Conservation (phyloP, 345 rosid species). For the Camelina laxa region DNA sequence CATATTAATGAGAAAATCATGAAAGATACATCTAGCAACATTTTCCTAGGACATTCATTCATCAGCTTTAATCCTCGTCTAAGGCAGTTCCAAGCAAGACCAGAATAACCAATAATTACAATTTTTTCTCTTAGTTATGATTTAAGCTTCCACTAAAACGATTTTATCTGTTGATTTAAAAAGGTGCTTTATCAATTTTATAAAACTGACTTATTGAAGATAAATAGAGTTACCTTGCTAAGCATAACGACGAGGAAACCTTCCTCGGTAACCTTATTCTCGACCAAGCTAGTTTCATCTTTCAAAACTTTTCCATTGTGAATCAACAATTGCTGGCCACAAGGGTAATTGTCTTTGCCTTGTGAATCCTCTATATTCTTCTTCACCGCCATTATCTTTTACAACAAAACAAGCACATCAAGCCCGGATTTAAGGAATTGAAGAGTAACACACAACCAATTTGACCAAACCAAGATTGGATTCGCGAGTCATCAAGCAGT, state of each 20-base stretch:
- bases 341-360: conserved; percentile 95
- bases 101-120: neutral
- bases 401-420: conserved; percentile 7
- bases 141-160: neutral
- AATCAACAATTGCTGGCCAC: conserved; percentile 91
- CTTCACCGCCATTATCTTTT: conserved; percentile 91
- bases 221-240: conserved; percentile 73
- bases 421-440: neutral
- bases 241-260: conserved; percentile 99
- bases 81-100: neutral
- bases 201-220: no score
- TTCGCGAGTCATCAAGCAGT: conserved; percentile 1
- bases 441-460: neutral
- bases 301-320: conserved; percentile 98
- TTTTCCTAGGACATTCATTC: neutral
- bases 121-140: neutral
- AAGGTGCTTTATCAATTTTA: neutral
- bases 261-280: conserved; percentile 86
- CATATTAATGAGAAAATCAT: neutral
- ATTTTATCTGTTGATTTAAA: neutral
- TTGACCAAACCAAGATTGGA: conserved; percentile 14
- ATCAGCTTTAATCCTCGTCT: conserved; percentile 11
- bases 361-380: conserved; percentile 93
- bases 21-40: conserved; percentile 13
- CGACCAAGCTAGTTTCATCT: conserved; percentile 87